Evolutionary conservation across 208 protist genomes (phyloP), one percentile per base, ranked within the genome.

Genomic region (Leishmania lainsoni): DNA sequence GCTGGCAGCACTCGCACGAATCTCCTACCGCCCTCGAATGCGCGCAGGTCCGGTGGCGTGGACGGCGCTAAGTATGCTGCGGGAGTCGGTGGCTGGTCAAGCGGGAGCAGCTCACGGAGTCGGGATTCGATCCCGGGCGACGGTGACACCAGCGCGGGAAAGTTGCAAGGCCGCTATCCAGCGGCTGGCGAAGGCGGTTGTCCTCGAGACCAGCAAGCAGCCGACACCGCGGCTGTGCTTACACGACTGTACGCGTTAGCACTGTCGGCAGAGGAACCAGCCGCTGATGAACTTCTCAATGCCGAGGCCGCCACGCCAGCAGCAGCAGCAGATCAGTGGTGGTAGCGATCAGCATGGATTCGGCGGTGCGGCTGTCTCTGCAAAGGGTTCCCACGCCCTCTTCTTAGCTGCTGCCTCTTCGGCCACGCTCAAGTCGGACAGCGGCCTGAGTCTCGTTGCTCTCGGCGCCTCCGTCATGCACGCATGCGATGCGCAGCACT

Each of bases 381-480:
- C 22, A 22, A 73, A 51, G 26, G 49, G 29, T 51, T 16, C 71
- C 3, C 51, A 39, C 48, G 3, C 71, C 51, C n/a, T 22, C 22
- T 51, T 65, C 52, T 51, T n/a, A 26, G 75, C 63, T 48, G 66
- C 52, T 59, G 54, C n/a, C 22, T 26, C 72, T 0, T 51, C 61
- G 3, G 59, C 39, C 14, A 76, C 65, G 5, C 59, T 85, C 39
- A 17, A 51, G 3, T 39, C 76, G 16, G 58, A 45, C 54, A 78
- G 80, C 52, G 65, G 72, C 22, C 10, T 83, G 63, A 45, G 75
- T 78, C 59, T 88, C 9, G 69, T 83, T 8, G 35, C 71, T 2
- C 80, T 88, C 17, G 75, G 78, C 26, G 81, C 81, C 48, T 49
- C 61, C 49, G 76, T 76, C 66, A 51, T 63, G 48, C 75, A 86